Evolutionary conservation across 495 filamentous ascomycete genomes (phyloP).

Genomic region (Xylaria telfairii): DNA sequence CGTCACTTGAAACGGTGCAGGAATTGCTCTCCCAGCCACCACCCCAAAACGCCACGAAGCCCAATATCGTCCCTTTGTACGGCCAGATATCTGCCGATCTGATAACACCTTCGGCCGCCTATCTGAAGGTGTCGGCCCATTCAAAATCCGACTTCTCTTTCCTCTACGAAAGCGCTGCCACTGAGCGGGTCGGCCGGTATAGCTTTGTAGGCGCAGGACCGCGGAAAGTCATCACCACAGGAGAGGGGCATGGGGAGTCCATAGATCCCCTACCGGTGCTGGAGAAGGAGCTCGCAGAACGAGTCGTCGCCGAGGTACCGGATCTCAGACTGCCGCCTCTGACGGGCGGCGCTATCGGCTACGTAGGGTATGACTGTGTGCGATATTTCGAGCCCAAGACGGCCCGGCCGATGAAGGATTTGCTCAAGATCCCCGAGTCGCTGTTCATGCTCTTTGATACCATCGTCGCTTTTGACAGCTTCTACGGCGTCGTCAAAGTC

Average conservation of each 20-base stretch:
- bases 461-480: conserved; percentile 92
- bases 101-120: conserved; percentile 88
- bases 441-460: conserved; percentile 99
- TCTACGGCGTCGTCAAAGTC: conserved; percentile 89
- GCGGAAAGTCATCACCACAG: conserved; percentile 84
- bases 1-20: conserved; percentile 40
- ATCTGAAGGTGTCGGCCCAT: conserved; percentile 82
- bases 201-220: conserved; percentile 94
- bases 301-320: conserved; percentile 79
- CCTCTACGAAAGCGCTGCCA: conserved; percentile 92
- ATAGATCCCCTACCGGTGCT: conserved; percentile 82
- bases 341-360: conserved; percentile 92
- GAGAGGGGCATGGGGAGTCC: conserved; percentile 81
- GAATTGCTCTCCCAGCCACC: conserved; percentile 35
- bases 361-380: conserved; percentile 96
- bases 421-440: conserved; percentile 86
- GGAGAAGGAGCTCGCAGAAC: conserved; percentile 76
- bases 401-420: conserved; percentile 81
- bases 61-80: conserved; percentile 86
- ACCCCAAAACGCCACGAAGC: conserved; percentile 34
- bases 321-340: conserved; percentile 80
- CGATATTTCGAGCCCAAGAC: conserved; percentile 97
- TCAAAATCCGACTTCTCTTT: conserved; percentile 75
- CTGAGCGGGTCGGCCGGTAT: conserved; percentile 89
- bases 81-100: conserved; percentile 89